Conservation (phyloP, 2,329 filamentous ascomycete genomes). For the Talaromyces sp. region DNA sequence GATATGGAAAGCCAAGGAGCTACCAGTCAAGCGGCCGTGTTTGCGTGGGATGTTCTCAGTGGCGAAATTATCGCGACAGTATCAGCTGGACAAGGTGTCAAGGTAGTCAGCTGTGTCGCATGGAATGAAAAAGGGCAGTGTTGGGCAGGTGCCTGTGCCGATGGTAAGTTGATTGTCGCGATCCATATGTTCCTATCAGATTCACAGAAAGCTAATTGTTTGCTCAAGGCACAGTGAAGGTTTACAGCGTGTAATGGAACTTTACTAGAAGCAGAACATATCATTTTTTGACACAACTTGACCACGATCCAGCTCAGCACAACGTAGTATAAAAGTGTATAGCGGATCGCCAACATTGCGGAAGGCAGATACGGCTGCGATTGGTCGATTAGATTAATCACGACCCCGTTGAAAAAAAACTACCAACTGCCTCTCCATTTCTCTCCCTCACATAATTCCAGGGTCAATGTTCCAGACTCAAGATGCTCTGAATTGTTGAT, state of each 20-base stretch:
- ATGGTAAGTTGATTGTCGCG: slow-evolving; percentile 31
- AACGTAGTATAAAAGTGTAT: background rate
- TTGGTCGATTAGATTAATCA: background rate
- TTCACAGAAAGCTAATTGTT: slow-evolving; percentile 5
- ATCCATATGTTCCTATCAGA: background rate
- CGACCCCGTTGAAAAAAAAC: background rate
- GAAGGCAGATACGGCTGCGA: background rate
- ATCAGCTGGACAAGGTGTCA: slow-evolving; percentile 38
- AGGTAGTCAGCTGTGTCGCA: slow-evolving; percentile 45
- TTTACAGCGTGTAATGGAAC: slow-evolving; percentile 17
- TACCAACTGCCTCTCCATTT: background rate
- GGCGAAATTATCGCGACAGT: slow-evolving; percentile 66
- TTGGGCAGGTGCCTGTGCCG: slow-evolving; percentile 43
- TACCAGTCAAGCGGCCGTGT: slow-evolving; percentile 31
- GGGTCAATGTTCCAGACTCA: background rate
- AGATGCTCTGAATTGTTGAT: background rate
- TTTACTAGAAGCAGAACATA: background rate
- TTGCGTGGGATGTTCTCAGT: slow-evolving; percentile 78
- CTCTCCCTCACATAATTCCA: background rate
- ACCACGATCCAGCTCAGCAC: background rate
- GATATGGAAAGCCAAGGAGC: slow-evolving; percentile 21
- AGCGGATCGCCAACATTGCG: no score
- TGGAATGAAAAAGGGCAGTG: slow-evolving; percentile 42
- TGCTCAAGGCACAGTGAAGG: slow-evolving; percentile 25
- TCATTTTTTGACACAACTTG: background rate